Evolutionary conservation across 257 asterid genomes (phyloP).

Genomic region (Scutellaria barbata): DNA sequence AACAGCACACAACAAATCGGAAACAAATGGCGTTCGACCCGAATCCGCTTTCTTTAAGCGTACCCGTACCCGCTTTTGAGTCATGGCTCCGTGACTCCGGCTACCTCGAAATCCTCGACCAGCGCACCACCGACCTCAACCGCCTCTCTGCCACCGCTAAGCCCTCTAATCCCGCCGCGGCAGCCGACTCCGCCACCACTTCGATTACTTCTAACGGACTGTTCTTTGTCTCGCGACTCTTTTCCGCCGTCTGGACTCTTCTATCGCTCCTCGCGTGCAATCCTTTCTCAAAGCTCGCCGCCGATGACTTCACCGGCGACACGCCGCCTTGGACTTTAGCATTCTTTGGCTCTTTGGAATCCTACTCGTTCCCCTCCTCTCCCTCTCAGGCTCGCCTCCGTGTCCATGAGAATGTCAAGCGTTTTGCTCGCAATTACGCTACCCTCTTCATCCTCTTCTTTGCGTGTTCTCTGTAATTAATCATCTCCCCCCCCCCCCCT

Average conservation of each 20-base stretch:
- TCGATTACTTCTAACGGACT: conserved; percentile 42
- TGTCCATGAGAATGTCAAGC: conserved; percentile 90
- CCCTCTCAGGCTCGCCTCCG: conserved; percentile 87
- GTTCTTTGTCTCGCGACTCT: conserved; percentile 41
- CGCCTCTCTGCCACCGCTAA: conserved; percentile 56
- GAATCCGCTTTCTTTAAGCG: conserved; percentile 85
- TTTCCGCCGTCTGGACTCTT: conserved; percentile 62
- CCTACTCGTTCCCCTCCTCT: conserved; percentile 86
- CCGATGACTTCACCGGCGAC: conserved; percentile 68
- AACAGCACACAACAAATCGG: neutral
- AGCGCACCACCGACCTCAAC: conserved; percentile 84
- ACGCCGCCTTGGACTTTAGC: conserved; percentile 81
- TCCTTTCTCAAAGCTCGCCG: conserved; percentile 81
- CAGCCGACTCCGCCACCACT: conserved; percentile 33
- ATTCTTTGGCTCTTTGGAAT: conserved; percentile 67
- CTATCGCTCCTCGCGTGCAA: conserved; percentile 75
- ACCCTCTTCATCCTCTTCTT: conserved; percentile 65
- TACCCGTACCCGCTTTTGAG: conserved; percentile 83
- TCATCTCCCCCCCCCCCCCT: neutral
- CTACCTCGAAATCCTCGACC: conserved; percentile 85
- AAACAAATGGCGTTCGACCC: conserved; percentile 66
- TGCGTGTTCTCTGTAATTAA: conserved; percentile 78
- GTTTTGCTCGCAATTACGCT: conserved; percentile 85
- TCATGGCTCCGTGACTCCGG: conserved; percentile 92
- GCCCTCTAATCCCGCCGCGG: conserved; percentile 34